These are phyloP conservation scores for Tetracladium setigerum DNA, from an alignment of 495 filamentous ascomycete genomes.

Conservation along the genomic window DNA sequence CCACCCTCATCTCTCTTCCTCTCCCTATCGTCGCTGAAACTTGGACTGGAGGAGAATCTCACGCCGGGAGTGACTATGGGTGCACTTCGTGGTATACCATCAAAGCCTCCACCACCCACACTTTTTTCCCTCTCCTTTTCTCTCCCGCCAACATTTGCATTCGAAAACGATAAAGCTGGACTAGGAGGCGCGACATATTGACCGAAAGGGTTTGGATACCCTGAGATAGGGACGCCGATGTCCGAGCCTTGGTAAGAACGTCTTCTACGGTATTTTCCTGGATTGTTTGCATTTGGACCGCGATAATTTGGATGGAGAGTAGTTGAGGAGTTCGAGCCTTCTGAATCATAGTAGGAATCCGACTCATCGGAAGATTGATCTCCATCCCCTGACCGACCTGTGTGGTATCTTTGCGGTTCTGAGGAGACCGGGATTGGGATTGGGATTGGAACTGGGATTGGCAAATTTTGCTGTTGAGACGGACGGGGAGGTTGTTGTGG, in stretches of 20 bases:
- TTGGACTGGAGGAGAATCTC: too few relatives aligned
- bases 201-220: slow-evolving; percentile 9
- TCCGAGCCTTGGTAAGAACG: background rate
- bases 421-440: background rate
- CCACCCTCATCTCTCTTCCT: too few relatives aligned
- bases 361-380: too few relatives aligned
- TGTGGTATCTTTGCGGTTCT: too few relatives aligned
- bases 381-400: too few relatives aligned
- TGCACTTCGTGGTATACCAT: too few relatives aligned
- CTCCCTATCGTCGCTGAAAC: too few relatives aligned
- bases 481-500: slow-evolving; percentile 1
- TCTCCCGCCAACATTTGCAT: too few relatives aligned
- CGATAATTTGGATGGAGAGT: slow-evolving; percentile 1
- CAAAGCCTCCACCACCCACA: too few relatives aligned
- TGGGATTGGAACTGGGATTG: background rate
- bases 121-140: too few relatives aligned
- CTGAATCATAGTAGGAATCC: too few relatives aligned
- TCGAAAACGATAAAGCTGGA: background rate
- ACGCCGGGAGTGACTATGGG: too few relatives aligned
- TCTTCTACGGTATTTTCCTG: background rate
- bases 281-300: background rate
- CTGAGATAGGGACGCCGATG: slow-evolving; percentile 1
- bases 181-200: background rate
- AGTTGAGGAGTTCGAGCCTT: background rate
- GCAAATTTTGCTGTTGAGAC: slow-evolving; percentile 5